These are phyloP conservation scores for Penicillium sclerotiorum DNA, from an alignment of 2,329 filamentous ascomycete genomes.

Conservation along the genomic window DNA sequence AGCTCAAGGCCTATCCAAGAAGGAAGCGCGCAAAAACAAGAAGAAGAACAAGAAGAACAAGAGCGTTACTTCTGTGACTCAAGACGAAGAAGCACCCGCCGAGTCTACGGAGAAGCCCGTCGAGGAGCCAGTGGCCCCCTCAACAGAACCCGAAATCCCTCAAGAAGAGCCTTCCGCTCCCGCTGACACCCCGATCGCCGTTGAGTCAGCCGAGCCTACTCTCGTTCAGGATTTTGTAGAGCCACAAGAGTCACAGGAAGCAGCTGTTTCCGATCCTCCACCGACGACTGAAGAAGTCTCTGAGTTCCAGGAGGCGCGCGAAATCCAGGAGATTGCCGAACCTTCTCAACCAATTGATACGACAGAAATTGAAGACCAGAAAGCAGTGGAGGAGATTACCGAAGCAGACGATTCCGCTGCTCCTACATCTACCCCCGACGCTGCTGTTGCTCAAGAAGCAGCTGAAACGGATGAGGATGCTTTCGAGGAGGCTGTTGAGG, in stretches of 20 bases:
- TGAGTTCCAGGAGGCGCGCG: conserved; percentile 4
- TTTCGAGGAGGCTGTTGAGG: conserved; percentile 24
- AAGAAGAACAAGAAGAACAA: conserved; percentile 22
- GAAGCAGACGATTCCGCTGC: background rate
- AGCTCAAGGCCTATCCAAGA: conserved; percentile 13
- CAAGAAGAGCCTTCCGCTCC: background rate
- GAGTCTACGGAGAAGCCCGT: background rate
- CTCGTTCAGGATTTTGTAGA: conserved; percentile 1
- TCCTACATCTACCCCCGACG: background rate
- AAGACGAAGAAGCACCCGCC: background rate
- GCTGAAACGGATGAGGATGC: conserved; percentile 19
- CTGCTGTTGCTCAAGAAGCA: conserved; percentile 3
- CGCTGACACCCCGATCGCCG: background rate
- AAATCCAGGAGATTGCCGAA: background rate
- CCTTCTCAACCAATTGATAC: background rate
- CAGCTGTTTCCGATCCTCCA: background rate
- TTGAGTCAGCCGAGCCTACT: background rate
- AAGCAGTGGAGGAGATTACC: background rate
- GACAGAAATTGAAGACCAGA: background rate
- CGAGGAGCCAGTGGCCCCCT: background rate
- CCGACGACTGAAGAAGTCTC: background rate
- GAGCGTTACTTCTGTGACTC: conserved; percentile 8
- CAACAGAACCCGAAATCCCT: background rate
- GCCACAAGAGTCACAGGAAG: background rate
- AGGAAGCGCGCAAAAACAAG: conserved; percentile 18